Evolutionary conservation across 176 grass and related monocot genomes (phyloP), one percentile per base, ranked within the genome.

Genomic region (Carex cristatella): DNA sequence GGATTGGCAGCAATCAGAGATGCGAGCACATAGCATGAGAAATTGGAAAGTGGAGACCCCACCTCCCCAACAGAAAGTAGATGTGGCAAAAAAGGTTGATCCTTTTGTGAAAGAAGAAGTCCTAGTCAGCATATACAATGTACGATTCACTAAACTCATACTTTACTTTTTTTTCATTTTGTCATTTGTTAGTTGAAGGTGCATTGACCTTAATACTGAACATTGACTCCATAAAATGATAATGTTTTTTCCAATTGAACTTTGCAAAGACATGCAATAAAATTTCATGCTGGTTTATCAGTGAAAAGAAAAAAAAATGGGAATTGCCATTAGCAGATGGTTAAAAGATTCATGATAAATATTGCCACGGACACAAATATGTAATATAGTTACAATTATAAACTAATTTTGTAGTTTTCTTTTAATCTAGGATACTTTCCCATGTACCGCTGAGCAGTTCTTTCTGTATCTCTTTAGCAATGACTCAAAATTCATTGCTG

Each of bases 41-140:
- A 85, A 19, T 74, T 91, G 85, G 83, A 89, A 73, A 85, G 84
- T 80, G 82, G 83, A 92, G 61, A 83, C 80, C 62, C 81, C 93
- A 87, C 78, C 89, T 86, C 89, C 88, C 83, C 80, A 99, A 87
- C 90, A 95, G 85, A 89, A 56, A 92, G 87, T 85, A 79, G 87
- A 69, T 69, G 80, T 89, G 79, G 86, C 88, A 75, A 91, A 87
- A 81, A 87, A 92, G 38, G 81, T 90, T 38, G 92, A 99, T 86
- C 87, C 91, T 89, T 99, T 99, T 81, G 87, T 99, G 32, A 99
- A 99, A 85, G 93, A 95, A 87, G 96, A 92, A 88, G 96, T 95
- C 88, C 87, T 99, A 58, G 90, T 94, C 81, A 83, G 87, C 86
- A 90, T 95, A 89, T 91, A 92, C 73, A 76, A 92, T 82, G 96